A percentile compares a stretch with the other conserved stretches of the same genome.
These are phyloP conservation scores for Pseudocercospora fijiensis DNA, from an alignment of 2,329 filamentous ascomycete genomes.

Conservation along the genomic window DNA sequence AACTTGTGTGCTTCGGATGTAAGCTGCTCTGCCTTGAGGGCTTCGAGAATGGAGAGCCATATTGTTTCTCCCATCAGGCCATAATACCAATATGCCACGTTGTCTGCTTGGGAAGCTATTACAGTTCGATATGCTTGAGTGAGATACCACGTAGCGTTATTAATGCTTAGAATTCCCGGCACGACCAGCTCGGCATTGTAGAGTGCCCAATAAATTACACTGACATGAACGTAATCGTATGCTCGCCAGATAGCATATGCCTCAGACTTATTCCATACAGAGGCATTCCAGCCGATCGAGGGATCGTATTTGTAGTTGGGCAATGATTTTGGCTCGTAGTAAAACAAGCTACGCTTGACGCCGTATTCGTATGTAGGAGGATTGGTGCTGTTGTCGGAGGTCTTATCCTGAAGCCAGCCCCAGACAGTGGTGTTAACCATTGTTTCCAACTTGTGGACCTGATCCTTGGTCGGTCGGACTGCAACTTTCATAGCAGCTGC, in stretches of 20 bases:
- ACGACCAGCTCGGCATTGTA: slow-evolving; percentile 56
- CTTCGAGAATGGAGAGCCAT: slow-evolving; percentile 54
- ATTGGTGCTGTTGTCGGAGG: neutral
- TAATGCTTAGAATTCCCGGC: slow-evolving; percentile 44
- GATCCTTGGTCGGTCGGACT: slow-evolving; percentile 50
- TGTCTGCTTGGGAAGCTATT: slow-evolving; percentile 23
- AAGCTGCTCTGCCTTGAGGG: slow-evolving; percentile 52
- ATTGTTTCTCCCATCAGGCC: slow-evolving; percentile 63
- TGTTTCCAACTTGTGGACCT: slow-evolving; percentile 55
- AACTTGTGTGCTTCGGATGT: slow-evolving; percentile 43
- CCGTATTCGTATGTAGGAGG: slow-evolving; percentile 41
- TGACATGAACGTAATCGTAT: slow-evolving; percentile 61
- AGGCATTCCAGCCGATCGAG: slow-evolving; percentile 47
- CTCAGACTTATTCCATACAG: slow-evolving; percentile 51
- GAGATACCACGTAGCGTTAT: slow-evolving; percentile 57
- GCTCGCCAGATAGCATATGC: slow-evolving; percentile 53
- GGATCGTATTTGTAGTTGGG: slow-evolving; percentile 49
- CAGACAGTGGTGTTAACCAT: slow-evolving; percentile 56
- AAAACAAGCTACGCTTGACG: slow-evolving; percentile 59
- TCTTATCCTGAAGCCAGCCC: slow-evolving; percentile 48
- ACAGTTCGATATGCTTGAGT: slow-evolving; percentile 55
- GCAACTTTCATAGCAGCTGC: slow-evolving; percentile 58
- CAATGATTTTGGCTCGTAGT: slow-evolving; percentile 51
- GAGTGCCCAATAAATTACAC: slow-evolving; percentile 57
- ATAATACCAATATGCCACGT: slow-evolving; percentile 46